Evolutionary conservation across 2,329 filamentous ascomycete species (phyloP), one percentile per base, ranked within the genome.

Genomic region (Coleophoma crateriformis): DNA sequence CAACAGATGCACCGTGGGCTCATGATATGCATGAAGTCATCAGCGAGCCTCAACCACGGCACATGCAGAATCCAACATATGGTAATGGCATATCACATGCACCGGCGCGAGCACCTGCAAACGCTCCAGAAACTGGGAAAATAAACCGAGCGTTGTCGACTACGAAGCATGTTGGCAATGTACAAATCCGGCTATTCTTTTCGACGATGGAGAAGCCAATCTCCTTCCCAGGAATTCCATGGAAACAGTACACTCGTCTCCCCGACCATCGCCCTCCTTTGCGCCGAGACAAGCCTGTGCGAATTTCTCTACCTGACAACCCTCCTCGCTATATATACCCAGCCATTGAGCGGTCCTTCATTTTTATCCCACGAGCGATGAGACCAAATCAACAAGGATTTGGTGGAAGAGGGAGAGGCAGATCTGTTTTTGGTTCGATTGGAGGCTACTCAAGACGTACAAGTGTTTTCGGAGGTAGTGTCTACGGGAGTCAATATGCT

Each of bases 361-460:
- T 96, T 61, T 99, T 99, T 70, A 99, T 99, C 53, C 94, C 94
- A 12, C 81, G 94, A 58, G 92, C 92, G 11, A 79, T 96, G 72
- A 83, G 94, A 58, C 94, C 94, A 13, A 96, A 96, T 65, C 90
- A 95, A 66, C 89, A 95, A 71, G 81, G 84, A 32, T 81, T 85
- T 57, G 76, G 75, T 40, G 76, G 81, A 49, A 78, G 78, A 47
- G 78, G 87, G 49, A 86, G 88, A 63, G 84, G 88, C 35, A 79
- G 85, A 51, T 87, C 88, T 50, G 82, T 82, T 14, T 79, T 87
- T 69, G 85, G 75, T 57, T 89, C 74, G 61, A 72, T 87, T 49
- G 80, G 81, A 6, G 79, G 80, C 11, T 84, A 78, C 58, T 90
- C 87, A 7, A 87, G 89, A 61, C 82, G 88, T 54, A 92, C 88